Evolutionary conservation across 805 yeast genomes (phyloP), one percentile per base, ranked within the genome.

Genomic region (Starmerella potacharoeniae): DNA sequence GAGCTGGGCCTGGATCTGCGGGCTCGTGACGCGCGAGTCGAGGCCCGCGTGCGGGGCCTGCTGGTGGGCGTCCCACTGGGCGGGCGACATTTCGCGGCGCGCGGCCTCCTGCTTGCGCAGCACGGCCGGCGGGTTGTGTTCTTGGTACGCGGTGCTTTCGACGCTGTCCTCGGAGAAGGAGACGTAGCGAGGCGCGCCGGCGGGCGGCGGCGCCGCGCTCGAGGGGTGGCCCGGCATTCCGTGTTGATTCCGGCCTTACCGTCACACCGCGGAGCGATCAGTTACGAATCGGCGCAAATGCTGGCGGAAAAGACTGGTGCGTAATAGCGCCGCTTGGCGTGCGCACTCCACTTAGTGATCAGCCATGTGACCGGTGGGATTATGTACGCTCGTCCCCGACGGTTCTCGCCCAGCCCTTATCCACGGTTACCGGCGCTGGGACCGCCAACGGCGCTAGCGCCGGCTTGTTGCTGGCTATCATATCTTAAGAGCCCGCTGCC

Each of bases 91-190:
- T 34, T 60, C 62, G 5, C 60, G 51, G 16, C 64, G 60, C 16
- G 62, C 60, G 3, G 65, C 64, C 43, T 57, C 61, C 37, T 54
- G 58, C 34, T 58, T 57, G 29, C 66, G 57, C 34, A 64, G 55
- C 22, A 64, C 57, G 5, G 65, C 55, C 5, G 66, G 66, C 37
- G 66, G 66, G 42, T 63, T 62, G 45, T 64, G 66, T 46, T 63
- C 66, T 22, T 60, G 60, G 55, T 64, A 61, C 13, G 66, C 66
- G 14, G 59, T 55, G 40, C 61, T 57, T 29, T 54, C 62, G 45
- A 43, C 57, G 42, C 58, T 53, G 16, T 55, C 58, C 17, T 39
- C 40, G 17, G 60, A 58, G 36, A 64, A 64, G 29, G 65, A 62
- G 41, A 63, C 66, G 39, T 57, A 52, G 16, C 56, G 58, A 13